Percentiles rank a stretch among this genome's conserved stretches.
Evolutionary conservation across 202 grass and related monocot genomes (phyloP).

Genomic region (Saccharum hybrid): DNA sequence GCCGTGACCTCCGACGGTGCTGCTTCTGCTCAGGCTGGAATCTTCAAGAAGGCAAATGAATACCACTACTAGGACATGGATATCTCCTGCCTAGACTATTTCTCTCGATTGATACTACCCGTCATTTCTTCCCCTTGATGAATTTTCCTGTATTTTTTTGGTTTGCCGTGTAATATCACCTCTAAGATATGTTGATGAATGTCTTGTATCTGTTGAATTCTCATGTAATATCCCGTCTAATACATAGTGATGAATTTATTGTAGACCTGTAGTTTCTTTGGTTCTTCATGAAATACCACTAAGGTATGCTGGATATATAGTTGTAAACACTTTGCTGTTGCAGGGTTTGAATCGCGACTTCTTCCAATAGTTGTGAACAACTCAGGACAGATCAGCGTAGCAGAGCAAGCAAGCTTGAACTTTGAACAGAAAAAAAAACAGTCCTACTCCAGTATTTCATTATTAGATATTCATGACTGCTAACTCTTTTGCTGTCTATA

Average conservation of each 20-base stretch:
- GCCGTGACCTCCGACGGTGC: constrained; percentile 55
- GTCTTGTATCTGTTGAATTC: constrained; percentile 33
- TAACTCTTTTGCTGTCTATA: background rate
- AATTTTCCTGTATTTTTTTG: constrained; percentile 35
- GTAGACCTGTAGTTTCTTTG: background rate
- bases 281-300: constrained; percentile 21
- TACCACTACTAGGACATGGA: constrained; percentile 48
- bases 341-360: constrained; percentile 28
- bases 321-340: constrained; percentile 31
- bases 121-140: constrained; percentile 28
- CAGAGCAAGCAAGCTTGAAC: constrained; percentile 21
- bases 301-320: constrained; percentile 21
- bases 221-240: constrained; percentile 31
- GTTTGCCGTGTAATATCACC: constrained; percentile 35
- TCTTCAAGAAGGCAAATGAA: constrained; percentile 80
- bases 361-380: background rate
- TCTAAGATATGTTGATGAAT: constrained; percentile 27
- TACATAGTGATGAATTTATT: constrained; percentile 22
- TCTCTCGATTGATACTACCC: constrained; percentile 17
- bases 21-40: constrained; percentile 64
- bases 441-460: background rate
- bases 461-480: background rate
- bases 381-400: background rate
- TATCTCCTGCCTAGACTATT: constrained; percentile 26
- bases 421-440: constrained; percentile 19